A percentile compares a stretch with the other conserved stretches of the same genome.
phyloP scores from a whole-genome alignment of 345 rosid species.

The Syzygium oleosum region DNA sequence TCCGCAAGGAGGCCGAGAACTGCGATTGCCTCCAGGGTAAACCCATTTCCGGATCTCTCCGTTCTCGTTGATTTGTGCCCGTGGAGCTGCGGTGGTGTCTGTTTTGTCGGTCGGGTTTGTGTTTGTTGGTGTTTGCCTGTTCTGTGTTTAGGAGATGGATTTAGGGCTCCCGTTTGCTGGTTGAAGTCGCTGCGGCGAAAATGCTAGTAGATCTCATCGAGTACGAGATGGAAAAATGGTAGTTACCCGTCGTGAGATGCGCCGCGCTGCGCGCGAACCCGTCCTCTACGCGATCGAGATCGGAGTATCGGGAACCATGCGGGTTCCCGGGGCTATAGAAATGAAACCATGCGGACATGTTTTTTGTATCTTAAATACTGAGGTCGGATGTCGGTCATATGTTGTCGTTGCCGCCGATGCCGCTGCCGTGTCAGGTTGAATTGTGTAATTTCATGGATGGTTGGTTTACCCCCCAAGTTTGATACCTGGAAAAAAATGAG shows the following conservation, averaged over 20 bases:
- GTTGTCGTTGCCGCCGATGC: fast-evolving
- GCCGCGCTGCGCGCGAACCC: not conserved
- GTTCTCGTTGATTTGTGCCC: not conserved
- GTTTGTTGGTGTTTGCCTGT: not conserved
- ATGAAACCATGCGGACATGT: not conserved
- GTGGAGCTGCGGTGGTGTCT: not conserved
- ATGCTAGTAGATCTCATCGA: not conserved
- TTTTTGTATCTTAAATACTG: not conserved
- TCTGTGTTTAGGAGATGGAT: not conserved
- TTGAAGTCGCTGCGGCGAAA: not conserved
- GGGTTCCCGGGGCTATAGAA: not conserved
- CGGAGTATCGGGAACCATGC: not conserved
- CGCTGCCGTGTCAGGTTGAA: not conserved
- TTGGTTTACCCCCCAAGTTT: not conserved
- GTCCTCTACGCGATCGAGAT: not conserved
- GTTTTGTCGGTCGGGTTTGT: not conserved
- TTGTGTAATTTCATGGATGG: not conserved
- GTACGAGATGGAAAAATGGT: not conserved
- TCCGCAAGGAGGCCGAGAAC: slow-evolving; percentile 10
- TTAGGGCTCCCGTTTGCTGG: not conserved
- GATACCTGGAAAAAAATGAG: not conserved
- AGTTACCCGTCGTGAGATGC: not conserved
- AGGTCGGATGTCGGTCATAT: not conserved
- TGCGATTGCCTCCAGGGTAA: slow-evolving; percentile 9
- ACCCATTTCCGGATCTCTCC: not conserved